A percentile compares a stretch with the other conserved stretches of the same genome.
Evolutionary conservation across 2,329 filamentous ascomycete species (phyloP).

Genomic region (Aspergillus neoniger): DNA sequence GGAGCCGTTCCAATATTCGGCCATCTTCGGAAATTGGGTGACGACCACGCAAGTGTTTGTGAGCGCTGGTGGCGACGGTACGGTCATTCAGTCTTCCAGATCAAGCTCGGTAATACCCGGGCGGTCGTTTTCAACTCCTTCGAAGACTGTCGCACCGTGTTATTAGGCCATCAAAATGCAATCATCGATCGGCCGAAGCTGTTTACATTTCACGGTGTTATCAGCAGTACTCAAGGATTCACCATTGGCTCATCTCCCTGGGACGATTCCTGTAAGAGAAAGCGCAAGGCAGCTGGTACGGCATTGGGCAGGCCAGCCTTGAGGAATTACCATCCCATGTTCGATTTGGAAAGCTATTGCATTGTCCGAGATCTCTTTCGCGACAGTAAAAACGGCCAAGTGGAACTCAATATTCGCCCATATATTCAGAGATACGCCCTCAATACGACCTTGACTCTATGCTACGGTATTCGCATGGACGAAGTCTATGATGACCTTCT

Average conservation of each 20-base stretch:
- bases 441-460: conserved; percentile 71
- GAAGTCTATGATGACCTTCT: conserved; percentile 66
- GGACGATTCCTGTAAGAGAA: conserved; percentile 72
- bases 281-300: conserved; percentile 71
- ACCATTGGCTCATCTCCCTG: conserved; percentile 78
- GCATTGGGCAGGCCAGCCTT: conserved; percentile 71
- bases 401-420: conserved; percentile 65
- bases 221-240: conserved; percentile 71
- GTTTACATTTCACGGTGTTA: conserved; percentile 74
- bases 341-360: conserved; percentile 70
- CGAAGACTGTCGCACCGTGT: conserved; percentile 65
- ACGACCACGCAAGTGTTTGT: conserved; percentile 55
- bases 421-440: conserved; percentile 72
- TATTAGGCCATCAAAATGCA: conserved; percentile 71
- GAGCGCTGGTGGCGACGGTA: conserved; percentile 58
- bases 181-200: conserved; percentile 72
- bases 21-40: conserved; percentile 59
- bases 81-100: conserved; percentile 60
- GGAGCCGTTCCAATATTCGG: conserved; percentile 59
- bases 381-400: conserved; percentile 60
- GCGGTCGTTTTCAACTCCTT: conserved; percentile 75
- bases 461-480: conserved; percentile 72
- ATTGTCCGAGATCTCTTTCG: conserved; percentile 67
- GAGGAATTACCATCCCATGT: conserved; percentile 72
- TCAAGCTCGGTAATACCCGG: conserved; percentile 46